Evolutionary conservation across 1,139 yeast genomes (phyloP).

Genomic region (Debaryomyces coudertii): DNA sequence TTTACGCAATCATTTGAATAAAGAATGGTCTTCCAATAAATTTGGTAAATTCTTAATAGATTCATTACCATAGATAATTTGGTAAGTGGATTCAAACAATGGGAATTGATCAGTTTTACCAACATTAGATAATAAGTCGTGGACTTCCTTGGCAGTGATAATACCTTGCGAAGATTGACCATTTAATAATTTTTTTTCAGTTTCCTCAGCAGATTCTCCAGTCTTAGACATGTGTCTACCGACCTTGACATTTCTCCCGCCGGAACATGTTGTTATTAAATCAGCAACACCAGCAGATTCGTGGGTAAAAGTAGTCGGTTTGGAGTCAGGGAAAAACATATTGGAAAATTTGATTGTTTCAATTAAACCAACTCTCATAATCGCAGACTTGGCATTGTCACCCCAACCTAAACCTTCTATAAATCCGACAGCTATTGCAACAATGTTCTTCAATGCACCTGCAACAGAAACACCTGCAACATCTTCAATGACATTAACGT

Average conservation of each 20-base stretch:
- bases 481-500: constrained; percentile 50
- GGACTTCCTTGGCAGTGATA: constrained; percentile 52
- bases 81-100: constrained; percentile 52
- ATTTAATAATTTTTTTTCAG: constrained; percentile 49
- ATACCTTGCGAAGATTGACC: constrained; percentile 57
- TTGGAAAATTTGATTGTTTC: constrained; percentile 48
- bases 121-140: constrained; percentile 44
- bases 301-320: constrained; percentile 43
- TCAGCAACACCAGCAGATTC: constrained; percentile 58
- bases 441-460: constrained; percentile 52
- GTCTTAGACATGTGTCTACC: constrained; percentile 53
- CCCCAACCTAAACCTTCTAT: constrained; percentile 57
- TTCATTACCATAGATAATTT: constrained; percentile 46
- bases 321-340: constrained; percentile 46
- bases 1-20: neutral
- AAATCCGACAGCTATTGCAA: constrained; percentile 52
- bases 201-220: constrained; percentile 45
- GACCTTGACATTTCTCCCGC: constrained; percentile 54
- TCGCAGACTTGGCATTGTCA: constrained; percentile 54
- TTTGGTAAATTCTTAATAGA: constrained; percentile 46
- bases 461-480: constrained; percentile 55
- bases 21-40: constrained; percentile 31
- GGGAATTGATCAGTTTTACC: constrained; percentile 43
- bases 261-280: constrained; percentile 52
- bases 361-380: constrained; percentile 50